A percentile compares a stretch with the other conserved stretches of the same genome.
Conservation (phyloP, 345 rosid species). For the Lepidium africanum region DNA sequence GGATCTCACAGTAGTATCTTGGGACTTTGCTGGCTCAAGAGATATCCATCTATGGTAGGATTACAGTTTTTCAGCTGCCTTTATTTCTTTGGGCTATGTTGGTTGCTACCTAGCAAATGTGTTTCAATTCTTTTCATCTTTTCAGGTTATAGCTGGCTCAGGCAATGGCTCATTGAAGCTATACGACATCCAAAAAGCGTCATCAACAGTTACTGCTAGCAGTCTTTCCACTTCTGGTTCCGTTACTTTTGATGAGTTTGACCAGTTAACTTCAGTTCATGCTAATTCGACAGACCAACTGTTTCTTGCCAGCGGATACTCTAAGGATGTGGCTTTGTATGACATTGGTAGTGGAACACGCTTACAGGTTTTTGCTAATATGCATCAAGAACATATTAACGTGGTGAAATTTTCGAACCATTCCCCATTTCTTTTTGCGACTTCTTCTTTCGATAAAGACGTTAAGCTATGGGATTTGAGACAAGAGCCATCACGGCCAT, state of each 20-base stretch:
- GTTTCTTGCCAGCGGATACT: conserved; percentile 93
- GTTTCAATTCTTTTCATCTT: background rate
- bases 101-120: background rate
- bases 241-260: conserved; percentile 77
- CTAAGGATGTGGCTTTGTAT: conserved; percentile 76
- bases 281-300: conserved; percentile 80
- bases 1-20: conserved; percentile 75
- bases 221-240: conserved; percentile 29
- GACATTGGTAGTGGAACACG: conserved; percentile 73
- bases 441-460: conserved; percentile 93
- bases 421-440: conserved; percentile 78
- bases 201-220: conserved; percentile 29
- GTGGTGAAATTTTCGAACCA: conserved; percentile 92
- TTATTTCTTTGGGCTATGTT: background rate
- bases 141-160: conserved; percentile 92
- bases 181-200: conserved; percentile 52
- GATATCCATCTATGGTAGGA: conserved; percentile 69
- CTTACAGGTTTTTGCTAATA: conserved; percentile 62
- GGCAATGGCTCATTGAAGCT: conserved; percentile 84
- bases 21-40: conserved; percentile 98
- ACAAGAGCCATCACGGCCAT: conserved; percentile 65
- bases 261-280: conserved; percentile 87
- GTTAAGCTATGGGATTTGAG: conserved; percentile 94
- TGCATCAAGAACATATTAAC: conserved; percentile 89
- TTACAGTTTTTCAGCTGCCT: background rate